phyloP scores from a whole-genome alignment of 2,329 filamentous ascomycete species.

The Lecanicillium sp. region DNA sequence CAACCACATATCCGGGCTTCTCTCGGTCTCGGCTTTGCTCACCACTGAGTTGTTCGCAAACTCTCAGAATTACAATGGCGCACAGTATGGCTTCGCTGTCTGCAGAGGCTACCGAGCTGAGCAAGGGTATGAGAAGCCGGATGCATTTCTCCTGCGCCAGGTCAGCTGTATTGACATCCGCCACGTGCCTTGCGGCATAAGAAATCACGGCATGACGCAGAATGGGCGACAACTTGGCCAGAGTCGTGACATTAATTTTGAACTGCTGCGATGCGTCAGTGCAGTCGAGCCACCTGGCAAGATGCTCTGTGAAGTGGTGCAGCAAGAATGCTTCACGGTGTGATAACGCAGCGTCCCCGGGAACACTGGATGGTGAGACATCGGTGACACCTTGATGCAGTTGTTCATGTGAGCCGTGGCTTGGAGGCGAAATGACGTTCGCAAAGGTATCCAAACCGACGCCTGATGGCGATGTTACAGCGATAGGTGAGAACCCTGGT shows the following conservation, averaged over 20 bases:
- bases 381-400: background rate
- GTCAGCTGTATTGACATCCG: slow-evolving; percentile 5
- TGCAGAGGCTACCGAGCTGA: slow-evolving; percentile 5
- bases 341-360: background rate
- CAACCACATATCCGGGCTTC: too few relatives aligned
- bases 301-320: slow-evolving; percentile 8
- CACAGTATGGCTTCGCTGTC: slow-evolving; percentile 7
- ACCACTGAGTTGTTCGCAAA: slow-evolving; percentile 10
- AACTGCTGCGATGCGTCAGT: slow-evolving; percentile 13
- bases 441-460: too few relatives aligned
- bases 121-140: slow-evolving; percentile 7
- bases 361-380: slow-evolving; percentile 5
- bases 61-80: slow-evolving; percentile 10
- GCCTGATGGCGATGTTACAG: too few relatives aligned
- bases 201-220: slow-evolving; percentile 6
- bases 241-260: slow-evolving; percentile 8
- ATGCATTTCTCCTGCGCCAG: slow-evolving; percentile 7
- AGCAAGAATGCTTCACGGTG: slow-evolving; percentile 8
- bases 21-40: too few relatives aligned
- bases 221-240: slow-evolving; percentile 7
- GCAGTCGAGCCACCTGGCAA: slow-evolving; percentile 13
- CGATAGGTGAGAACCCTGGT: too few relatives aligned
- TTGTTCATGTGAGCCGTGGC: too few relatives aligned
- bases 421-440: too few relatives aligned
- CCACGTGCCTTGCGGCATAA: slow-evolving; percentile 8